Evolutionary conservation across 257 asterid species (phyloP).

Genomic region (Datura wrightii): DNA sequence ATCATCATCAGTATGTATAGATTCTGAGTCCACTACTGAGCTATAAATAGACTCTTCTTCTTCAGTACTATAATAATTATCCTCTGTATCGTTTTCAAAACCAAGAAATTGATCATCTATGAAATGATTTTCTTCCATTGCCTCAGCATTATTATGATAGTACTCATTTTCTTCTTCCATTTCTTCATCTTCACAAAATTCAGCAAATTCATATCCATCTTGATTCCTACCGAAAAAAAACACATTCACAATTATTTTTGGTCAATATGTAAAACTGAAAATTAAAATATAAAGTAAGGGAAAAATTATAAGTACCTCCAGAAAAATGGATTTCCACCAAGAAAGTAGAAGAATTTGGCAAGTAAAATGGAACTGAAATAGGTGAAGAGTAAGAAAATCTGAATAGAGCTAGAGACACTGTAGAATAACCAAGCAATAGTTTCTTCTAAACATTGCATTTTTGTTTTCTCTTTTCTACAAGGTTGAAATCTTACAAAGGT

Average conservation of each 20-base stretch:
- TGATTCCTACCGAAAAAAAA: conserved; percentile 52
- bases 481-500: neutral
- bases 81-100: conserved; percentile 34
- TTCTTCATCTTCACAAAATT: conserved; percentile 66
- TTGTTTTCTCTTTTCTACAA: conserved; percentile 34
- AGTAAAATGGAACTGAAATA: conserved; percentile 77
- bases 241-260: neutral
- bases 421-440: conserved; percentile 75
- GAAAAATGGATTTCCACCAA: conserved; percentile 75
- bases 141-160: neutral
- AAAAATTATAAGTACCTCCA: conserved; percentile 53
- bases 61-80: conserved; percentile 23
- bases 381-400: conserved; percentile 75
- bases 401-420: conserved; percentile 70
- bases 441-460: conserved; percentile 75
- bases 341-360: conserved; percentile 60
- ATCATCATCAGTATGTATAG: neutral
- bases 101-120: neutral
- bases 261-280: neutral
- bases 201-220: conserved; percentile 57
- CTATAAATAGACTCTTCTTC: conserved; percentile 47
- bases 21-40: conserved; percentile 55
- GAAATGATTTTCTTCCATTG: conserved; percentile 18
- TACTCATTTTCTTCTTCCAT: conserved; percentile 41
- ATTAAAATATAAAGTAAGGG: neutral